Evolutionary conservation across 805 yeast species (phyloP), one percentile per base, ranked within the genome.

Genomic region (Kockiozyma suomiensis): DNA sequence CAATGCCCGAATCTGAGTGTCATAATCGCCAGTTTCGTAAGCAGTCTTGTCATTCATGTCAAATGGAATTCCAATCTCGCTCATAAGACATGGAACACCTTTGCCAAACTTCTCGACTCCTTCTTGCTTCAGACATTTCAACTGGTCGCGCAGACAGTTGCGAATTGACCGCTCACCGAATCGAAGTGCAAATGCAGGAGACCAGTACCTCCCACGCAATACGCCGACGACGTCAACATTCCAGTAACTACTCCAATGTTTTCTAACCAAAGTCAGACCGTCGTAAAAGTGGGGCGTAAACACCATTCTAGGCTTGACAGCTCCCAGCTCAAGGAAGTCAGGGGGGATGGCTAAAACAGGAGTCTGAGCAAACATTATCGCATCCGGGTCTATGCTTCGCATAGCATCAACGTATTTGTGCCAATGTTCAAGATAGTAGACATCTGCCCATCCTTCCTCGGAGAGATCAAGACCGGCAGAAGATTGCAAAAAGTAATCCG

Each of bases 51-150:
- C 79, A 73, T 93, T 92, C 97, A 93, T 89, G 72, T 94, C 97
- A 72, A 87, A 90, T 2, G 99, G 98, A 86, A 93, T 90, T 4
- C 99, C 99, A n/a, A 93, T 91, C 73, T 93, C 99, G 0, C 96
- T 83, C 80, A 94, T 85, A 23, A 93, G 74, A 8, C 87, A 81
- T 0, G 97, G 97, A 8, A 90, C 78, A 8, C 72, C 52, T 1
- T 66, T 59, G 2, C 97, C 97, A 38, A 92, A 73, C 32, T 81
- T 72, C 3, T 79, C 79, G 4, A 75, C 70, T 3, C 90, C 84
- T 70, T 94, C 98, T 21, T 72, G 69, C 55, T 79, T 81, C 76
- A 93, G 81, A 59, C 81, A 86, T n/a, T 71, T 67, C 58, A 93
- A 76, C 74, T 93, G 97, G 50, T 76, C 80, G 54, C 81, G 78